phyloP scores from a whole-genome alignment of 176 grass and related monocot genomes.

The Paspalum notatum region DNA sequence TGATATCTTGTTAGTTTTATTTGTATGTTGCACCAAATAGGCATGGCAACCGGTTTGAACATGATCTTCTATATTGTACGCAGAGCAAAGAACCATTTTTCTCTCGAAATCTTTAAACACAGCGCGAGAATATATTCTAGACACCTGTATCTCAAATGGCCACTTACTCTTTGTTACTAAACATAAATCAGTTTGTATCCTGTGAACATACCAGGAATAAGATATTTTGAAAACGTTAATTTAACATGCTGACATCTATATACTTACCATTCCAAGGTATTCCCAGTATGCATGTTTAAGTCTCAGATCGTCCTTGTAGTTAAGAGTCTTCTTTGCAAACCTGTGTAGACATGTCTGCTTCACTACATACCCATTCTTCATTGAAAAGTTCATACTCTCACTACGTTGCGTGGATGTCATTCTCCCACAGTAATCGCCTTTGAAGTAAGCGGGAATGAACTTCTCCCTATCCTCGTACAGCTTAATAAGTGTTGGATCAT shows the following conservation, averaged over 20 bases:
- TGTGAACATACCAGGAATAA: too few relatives aligned
- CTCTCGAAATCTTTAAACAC: not conserved
- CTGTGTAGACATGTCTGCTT: not conserved
- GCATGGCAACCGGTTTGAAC: not conserved
- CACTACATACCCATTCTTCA: not conserved
- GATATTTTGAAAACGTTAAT: too few relatives aligned
- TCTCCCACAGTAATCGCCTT: not conserved
- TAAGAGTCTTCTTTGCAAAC: not conserved
- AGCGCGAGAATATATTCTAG: not conserved
- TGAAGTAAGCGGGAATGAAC: not conserved
- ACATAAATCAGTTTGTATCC: too few relatives aligned
- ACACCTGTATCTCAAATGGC: not conserved
- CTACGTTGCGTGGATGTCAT: not conserved
- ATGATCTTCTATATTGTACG: not conserved
- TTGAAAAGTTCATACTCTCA: not conserved
- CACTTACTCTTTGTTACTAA: not conserved
- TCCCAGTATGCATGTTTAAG: not conserved
- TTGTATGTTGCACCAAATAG: not conserved
- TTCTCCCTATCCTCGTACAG: not conserved
- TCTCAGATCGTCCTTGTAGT: too few relatives aligned
- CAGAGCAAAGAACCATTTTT: not conserved
- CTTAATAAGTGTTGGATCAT: not conserved
- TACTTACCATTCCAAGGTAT: not conserved
- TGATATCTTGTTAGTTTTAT: not conserved
- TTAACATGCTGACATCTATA: not conserved